These are phyloP conservation scores for Aspergillus egyptiacus DNA, from an alignment of 495 filamentous ascomycete genomes.

Conservation along the genomic window DNA sequence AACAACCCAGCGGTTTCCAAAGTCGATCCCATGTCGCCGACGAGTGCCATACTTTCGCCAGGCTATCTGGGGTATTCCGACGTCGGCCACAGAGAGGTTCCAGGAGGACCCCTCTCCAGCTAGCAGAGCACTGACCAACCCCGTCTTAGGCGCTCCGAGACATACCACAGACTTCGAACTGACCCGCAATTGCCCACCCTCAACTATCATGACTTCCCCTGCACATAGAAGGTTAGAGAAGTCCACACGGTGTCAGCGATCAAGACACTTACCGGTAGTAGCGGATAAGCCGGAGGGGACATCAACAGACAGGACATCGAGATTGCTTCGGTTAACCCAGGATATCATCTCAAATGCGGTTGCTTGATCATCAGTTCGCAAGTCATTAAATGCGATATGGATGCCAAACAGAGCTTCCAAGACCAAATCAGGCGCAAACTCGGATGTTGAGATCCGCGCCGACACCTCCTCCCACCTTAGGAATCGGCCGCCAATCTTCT, in stretches of 20 bases:
- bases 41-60: conserved; percentile 84
- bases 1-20: conserved; percentile 79
- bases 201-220: conserved; percentile 51
- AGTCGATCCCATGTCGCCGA: conserved; percentile 73
- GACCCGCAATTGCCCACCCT: conserved; percentile 67
- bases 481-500: conserved; percentile 68
- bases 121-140: conserved; percentile 65
- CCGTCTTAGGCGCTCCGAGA: conserved; percentile 77
- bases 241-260: conserved; percentile 21
- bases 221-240: conserved; percentile 8
- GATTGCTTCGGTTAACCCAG: conserved; percentile 79
- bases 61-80: conserved; percentile 71
- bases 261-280: conserved; percentile 54
- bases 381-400: conserved; percentile 75
- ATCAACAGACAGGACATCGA: conserved; percentile 74
- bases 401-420: conserved; percentile 84
- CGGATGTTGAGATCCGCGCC: conserved; percentile 47
- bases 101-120: conserved; percentile 54
- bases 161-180: conserved; percentile 71
- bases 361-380: conserved; percentile 74
- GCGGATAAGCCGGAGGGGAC: conserved; percentile 83
- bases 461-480: conserved; percentile 50
- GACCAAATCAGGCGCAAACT: conserved; percentile 68
- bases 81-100: conserved; percentile 76
- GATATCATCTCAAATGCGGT: conserved; percentile 76